Conservation (phyloP, 1,139 yeast genomes). For the Suhomyces yuchorum region DNA sequence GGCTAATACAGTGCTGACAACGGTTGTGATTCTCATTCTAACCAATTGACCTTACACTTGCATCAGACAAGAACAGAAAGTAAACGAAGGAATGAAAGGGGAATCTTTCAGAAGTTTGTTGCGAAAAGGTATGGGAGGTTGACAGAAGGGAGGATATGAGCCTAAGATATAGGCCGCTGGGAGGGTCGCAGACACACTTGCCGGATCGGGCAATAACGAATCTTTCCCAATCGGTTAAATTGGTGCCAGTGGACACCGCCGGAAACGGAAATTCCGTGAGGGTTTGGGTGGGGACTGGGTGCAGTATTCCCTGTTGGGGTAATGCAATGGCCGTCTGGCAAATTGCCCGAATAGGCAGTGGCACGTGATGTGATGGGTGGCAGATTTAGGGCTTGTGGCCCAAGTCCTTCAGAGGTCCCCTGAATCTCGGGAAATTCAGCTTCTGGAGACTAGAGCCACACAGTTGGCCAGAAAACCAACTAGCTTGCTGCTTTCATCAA, state of each 20-base stretch:
- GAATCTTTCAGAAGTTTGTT: slow-evolving; percentile 8
- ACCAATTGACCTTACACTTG: slow-evolving; percentile 14
- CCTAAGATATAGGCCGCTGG: slow-evolving; percentile 10
- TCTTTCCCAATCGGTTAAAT: slow-evolving; percentile 13
- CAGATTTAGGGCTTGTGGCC: no score
- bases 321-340: not conserved
- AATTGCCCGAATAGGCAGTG: slow-evolving; percentile 1
- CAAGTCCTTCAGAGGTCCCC: no score
- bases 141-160: slow-evolving; percentile 7
- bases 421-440: no score
- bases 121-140: slow-evolving; percentile 3
- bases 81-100: slow-evolving; percentile 16
- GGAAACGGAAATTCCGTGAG: slow-evolving; percentile 6
- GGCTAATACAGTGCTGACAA: slow-evolving; percentile 24
- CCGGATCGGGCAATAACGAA: slow-evolving; percentile 14
- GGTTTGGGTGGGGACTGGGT: slow-evolving; percentile 4
- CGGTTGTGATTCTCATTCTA: slow-evolving; percentile 23
- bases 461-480: no score
- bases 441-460: no score
- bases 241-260: slow-evolving; percentile 1
- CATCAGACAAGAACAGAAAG: slow-evolving; percentile 14
- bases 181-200: slow-evolving; percentile 9
- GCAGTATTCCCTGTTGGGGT: slow-evolving; percentile 12
- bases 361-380: not conserved
- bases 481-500: no score